Base-by-base conservation (phyloP, 2,329 filamentous ascomycete genomes). In the Erysiphe pulchra region DNA sequence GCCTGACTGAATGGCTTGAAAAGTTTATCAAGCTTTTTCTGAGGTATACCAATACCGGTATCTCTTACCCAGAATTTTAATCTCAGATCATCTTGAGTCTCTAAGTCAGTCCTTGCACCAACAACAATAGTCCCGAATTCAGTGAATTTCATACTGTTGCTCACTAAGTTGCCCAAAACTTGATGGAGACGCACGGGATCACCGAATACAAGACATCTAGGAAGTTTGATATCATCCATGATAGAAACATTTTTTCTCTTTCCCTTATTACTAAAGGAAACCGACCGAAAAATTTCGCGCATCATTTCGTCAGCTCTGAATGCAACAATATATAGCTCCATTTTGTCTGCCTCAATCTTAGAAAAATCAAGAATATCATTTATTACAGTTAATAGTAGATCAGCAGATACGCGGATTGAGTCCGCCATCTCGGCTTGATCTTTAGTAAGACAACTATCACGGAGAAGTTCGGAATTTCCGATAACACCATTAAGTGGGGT, bases 301-400 rank as follows among this genome's bases (percentile, higher is more conserved):
- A 79, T 53, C 69, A 77, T 75, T 55, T 77, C 73, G 52, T 72
- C 68, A 0, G 75, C 72, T 51, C 75, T 77, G 60, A 78, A 78
- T 8, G 73, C 72, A 46, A 75, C 76, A 48, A 77, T 69, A 57
- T 82, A 82, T 1, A 86, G 71, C 57, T 90, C 84, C 65, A 92
- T 77, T 59, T 84, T 79, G 53, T 86, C 82, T 2, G 80, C 83
- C 59, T 92, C 84, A 64, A 90, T 84, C 60, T 92, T 92, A 28
- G 85, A 93, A 58, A 93, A 92, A 61, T 95, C 87, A 4, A 94
- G 67, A 45, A 94, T 93, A 56, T 95, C 87, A 56, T 94, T 94
- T 63, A 94, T 94, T 42, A 94, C 83, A 0, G 85, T 90, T 24
- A 94, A 66, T 13, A 94, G 64, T 14, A 90, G 75, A 57, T 94